Evolutionary conservation across 202 grass and related monocot species (phyloP).

Genomic region (Bolboschoenoplectus hybrid): DNA sequence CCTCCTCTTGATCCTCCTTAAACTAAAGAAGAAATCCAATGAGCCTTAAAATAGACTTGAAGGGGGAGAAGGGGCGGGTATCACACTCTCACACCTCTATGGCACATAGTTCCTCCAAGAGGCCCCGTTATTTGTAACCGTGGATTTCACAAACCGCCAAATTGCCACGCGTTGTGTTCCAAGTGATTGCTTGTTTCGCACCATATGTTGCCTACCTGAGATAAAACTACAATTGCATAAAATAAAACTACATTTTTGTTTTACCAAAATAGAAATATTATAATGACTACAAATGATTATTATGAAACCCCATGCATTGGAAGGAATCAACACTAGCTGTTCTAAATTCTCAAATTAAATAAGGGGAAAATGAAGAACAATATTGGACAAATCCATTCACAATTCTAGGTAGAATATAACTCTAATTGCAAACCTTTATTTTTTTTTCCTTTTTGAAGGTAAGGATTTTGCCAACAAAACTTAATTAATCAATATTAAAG

Average conservation of each 20-base stretch:
- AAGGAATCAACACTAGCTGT: background rate
- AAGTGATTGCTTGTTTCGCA: background rate
- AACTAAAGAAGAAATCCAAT: slow-evolving; percentile 24
- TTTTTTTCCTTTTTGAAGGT: background rate
- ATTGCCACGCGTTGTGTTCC: slow-evolving; percentile 16
- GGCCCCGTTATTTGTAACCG: slow-evolving; percentile 32
- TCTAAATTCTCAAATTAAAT: background rate
- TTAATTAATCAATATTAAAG: background rate
- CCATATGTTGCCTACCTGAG: slow-evolving; percentile 2
- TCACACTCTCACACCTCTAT: background rate
- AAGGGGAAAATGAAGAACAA: background rate
- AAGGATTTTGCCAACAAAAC: background rate
- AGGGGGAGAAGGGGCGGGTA: background rate
- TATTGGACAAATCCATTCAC: slow-evolving; percentile 6
- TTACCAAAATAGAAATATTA: slow-evolving; percentile 26
- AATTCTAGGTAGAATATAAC: background rate
- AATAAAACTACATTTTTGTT: background rate
- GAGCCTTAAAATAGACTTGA: background rate
- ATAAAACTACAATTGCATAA: slow-evolving; percentile 4
- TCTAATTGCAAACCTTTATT: background rate
- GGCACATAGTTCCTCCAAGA: background rate
- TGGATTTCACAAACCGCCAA: slow-evolving; percentile 23
- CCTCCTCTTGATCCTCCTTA: slow-evolving; percentile 20
- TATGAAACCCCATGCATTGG: background rate
- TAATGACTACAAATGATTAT: background rate